Evolutionary conservation across 2,329 filamentous ascomycete species (phyloP).

Genomic region (Penicillium sp.): DNA sequence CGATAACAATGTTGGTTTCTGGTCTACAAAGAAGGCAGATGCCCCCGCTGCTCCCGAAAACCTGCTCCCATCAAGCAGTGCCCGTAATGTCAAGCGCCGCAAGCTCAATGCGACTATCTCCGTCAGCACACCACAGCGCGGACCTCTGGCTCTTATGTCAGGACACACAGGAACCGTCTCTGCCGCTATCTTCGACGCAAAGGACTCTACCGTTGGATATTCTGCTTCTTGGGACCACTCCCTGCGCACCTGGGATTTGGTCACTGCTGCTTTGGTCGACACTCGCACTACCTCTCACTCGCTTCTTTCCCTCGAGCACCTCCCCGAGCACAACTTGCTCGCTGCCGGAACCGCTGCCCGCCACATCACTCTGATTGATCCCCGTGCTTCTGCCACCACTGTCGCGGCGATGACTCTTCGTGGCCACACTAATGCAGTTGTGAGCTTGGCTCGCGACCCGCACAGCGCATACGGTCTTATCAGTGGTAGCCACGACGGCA

Average conservation of each 20-base stretch:
- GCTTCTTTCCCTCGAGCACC: slow-evolving; percentile 73
- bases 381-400: slow-evolving; percentile 71
- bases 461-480: slow-evolving; percentile 80
- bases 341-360: slow-evolving; percentile 79
- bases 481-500: slow-evolving; percentile 88
- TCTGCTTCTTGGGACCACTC: slow-evolving; percentile 89
- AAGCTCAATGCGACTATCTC: slow-evolving; percentile 61
- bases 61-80: slow-evolving; percentile 67
- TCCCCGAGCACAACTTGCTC: slow-evolving; percentile 65
- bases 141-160: slow-evolving; percentile 72
- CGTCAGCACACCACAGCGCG: slow-evolving; percentile 66
- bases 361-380: slow-evolving; percentile 92
- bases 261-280: slow-evolving; percentile 75
- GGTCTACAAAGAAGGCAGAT: slow-evolving; percentile 77
- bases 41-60: slow-evolving; percentile 71
- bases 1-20: slow-evolving; percentile 83
- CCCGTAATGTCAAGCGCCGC: slow-evolving; percentile 69
- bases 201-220: slow-evolving; percentile 86
- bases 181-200: slow-evolving; percentile 79
- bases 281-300: slow-evolving; percentile 82
- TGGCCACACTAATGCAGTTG: slow-evolving; percentile 77
- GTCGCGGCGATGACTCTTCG: slow-evolving; percentile 87
- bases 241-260: slow-evolving; percentile 85
- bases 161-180: slow-evolving; percentile 75
- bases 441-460: slow-evolving; percentile 60